Percentiles rank a stretch among this genome's conserved stretches.
Conservation (phyloP, 2,329 filamentous ascomycete species). For the Stagonosporopsis rhizophila region DNA sequence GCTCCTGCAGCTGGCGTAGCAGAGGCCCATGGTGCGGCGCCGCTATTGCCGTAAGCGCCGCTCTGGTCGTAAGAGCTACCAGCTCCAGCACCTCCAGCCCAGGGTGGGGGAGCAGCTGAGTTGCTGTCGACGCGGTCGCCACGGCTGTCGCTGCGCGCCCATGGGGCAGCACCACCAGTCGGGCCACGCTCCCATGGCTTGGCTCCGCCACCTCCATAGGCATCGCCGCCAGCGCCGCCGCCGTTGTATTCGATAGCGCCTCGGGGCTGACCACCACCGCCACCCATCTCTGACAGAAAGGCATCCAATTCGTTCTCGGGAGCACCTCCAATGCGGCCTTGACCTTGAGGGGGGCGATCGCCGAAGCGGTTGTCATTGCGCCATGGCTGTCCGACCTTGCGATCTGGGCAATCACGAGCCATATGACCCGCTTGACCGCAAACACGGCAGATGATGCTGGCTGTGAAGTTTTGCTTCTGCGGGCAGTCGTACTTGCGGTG, state of each 20-base stretch:
- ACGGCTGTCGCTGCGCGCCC: slow-evolving; percentile 60
- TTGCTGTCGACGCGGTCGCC: slow-evolving; percentile 52
- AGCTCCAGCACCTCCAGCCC: slow-evolving; percentile 33
- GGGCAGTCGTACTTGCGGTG: slow-evolving; percentile 99
- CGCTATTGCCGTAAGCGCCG: slow-evolving; percentile 41
- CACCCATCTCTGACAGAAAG: slow-evolving; percentile 97
- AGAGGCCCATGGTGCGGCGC: slow-evolving; percentile 51
- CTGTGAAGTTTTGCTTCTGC: slow-evolving; percentile 97
- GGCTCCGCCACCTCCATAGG: slow-evolving; percentile 56
- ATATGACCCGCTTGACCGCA: slow-evolving; percentile 98
- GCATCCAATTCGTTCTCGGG: slow-evolving; percentile 96
- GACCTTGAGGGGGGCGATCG: slow-evolving; percentile 64
- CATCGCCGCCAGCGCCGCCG: slow-evolving; percentile 56
- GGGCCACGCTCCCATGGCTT: slow-evolving; percentile 91
- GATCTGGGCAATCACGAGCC: slow-evolving; percentile 95
- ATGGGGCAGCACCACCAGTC: slow-evolving; percentile 83
- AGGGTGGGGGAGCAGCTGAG: slow-evolving; percentile 51
- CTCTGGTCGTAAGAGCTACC: slow-evolving; percentile 38
- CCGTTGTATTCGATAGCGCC: slow-evolving; percentile 71
- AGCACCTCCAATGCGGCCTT: slow-evolving; percentile 70
- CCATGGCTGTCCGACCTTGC: slow-evolving; percentile 89
- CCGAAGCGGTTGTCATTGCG: slow-evolving; percentile 73
- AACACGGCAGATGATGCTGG: slow-evolving; percentile 97
- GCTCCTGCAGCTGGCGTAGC: slow-evolving; percentile 43
- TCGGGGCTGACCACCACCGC: slow-evolving; percentile 68